Conservation (phyloP, 2,329 filamentous ascomycete genomes). For the Emmonsiellopsis sp. region DNA sequence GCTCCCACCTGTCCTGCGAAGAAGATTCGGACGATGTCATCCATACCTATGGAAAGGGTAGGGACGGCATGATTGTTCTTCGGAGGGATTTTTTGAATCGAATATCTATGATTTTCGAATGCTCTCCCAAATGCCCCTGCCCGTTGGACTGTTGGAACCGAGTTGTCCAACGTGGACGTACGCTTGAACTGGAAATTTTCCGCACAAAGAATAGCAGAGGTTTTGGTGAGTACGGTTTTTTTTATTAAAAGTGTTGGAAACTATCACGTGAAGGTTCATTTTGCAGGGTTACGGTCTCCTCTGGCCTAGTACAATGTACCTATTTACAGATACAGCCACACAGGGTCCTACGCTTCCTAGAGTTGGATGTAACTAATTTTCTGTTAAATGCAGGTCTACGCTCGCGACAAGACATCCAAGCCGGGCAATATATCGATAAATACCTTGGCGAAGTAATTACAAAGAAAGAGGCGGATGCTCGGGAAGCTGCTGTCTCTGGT, state of each 20-base stretch:
- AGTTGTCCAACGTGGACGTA: slow-evolving; percentile 32
- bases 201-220: slow-evolving; percentile 28
- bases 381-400: slow-evolving; percentile 25
- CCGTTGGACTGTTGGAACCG: slow-evolving; percentile 29
- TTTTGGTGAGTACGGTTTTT: slow-evolving; percentile 23
- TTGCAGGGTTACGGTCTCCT: no score
- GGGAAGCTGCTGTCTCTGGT: slow-evolving; percentile 24
- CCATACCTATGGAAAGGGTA: slow-evolving; percentile 19
- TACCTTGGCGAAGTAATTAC: slow-evolving; percentile 38
- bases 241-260: neutral
- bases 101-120: slow-evolving; percentile 33
- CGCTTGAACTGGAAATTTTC: slow-evolving; percentile 33
- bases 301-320: no score
- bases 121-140: slow-evolving; percentile 30
- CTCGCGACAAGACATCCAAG: slow-evolving; percentile 25
- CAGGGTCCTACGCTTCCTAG: no score
- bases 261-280: neutral
- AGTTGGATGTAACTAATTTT: neutral
- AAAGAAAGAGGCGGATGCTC: slow-evolving; percentile 23
- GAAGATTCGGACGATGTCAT: slow-evolving; percentile 20
- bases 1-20: slow-evolving; percentile 24
- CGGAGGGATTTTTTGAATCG: slow-evolving; percentile 21
- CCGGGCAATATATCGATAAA: slow-evolving; percentile 37
- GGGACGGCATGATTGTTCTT: slow-evolving; percentile 18
- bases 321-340: no score